Conservation (phyloP, 192 early-diverging fungal species). For the Nowakowskiella sp. region DNA sequence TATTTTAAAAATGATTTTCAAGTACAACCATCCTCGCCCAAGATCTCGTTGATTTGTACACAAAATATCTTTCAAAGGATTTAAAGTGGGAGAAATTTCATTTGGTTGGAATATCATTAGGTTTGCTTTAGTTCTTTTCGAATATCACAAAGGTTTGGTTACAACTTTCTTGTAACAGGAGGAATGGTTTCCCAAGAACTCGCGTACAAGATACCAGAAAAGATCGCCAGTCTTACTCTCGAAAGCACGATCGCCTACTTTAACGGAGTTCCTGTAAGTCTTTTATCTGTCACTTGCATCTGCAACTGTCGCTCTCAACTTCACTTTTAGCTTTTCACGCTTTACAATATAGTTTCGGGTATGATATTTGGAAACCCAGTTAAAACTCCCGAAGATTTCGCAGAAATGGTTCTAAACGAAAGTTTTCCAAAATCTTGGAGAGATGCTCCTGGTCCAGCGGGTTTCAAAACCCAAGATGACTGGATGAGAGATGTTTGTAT, state of each 20-base stretch:
- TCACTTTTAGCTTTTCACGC: neutral
- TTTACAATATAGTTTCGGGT: constrained; percentile 12
- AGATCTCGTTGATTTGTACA: too few relatives aligned
- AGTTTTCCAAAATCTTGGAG: constrained; percentile 23
- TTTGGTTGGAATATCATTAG: too few relatives aligned
- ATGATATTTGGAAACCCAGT: neutral
- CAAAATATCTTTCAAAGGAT: too few relatives aligned
- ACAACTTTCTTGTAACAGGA: too few relatives aligned
- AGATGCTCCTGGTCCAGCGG: constrained; percentile 15
- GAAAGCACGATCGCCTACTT: constrained; percentile 37
- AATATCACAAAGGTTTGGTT: too few relatives aligned
- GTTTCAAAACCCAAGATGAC: constrained; percentile 20
- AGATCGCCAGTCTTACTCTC: constrained; percentile 48
- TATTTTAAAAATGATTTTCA: too few relatives aligned
- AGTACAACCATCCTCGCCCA: too few relatives aligned
- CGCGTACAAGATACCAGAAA: constrained; percentile 43
- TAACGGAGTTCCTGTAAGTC: constrained; percentile 21
- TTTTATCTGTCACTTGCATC: neutral
- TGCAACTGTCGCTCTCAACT: neutral
- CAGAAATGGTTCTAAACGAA: constrained; percentile 13
- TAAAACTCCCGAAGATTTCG: constrained; percentile 18
- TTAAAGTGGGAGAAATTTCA: too few relatives aligned
- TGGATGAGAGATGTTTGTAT: constrained; percentile 21
- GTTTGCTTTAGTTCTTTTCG: too few relatives aligned
- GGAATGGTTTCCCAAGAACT: constrained; percentile 76